Conservation (phyloP, 225 moss, liverwort and hornwort genomes). For the Pleurozium schreberi region DNA sequence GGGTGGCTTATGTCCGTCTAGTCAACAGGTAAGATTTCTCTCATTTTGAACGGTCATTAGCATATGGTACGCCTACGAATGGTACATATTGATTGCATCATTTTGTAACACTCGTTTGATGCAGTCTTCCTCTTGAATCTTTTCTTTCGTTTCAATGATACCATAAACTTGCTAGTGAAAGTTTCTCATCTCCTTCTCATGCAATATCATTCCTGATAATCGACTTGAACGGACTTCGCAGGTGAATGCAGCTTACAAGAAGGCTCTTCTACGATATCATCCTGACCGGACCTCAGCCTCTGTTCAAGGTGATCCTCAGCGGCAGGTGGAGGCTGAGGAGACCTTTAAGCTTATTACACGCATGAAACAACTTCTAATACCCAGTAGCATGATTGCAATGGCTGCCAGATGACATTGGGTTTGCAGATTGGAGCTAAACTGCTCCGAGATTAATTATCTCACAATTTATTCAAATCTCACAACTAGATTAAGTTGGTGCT, state of each 20-base stretch:
- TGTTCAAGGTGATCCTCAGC: slow-evolving; percentile 60
- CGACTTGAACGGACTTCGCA: slow-evolving; percentile 3
- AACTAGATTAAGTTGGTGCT: background rate
- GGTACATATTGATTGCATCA: background rate
- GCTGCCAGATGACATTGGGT: slow-evolving; percentile 17
- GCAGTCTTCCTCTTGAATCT: background rate
- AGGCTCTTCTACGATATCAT: slow-evolving; percentile 80
- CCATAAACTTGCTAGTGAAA: background rate
- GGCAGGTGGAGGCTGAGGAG: slow-evolving; percentile 96
- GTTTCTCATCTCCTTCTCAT: background rate
- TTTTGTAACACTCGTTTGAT: background rate
- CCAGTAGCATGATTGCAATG: slow-evolving; percentile 28
- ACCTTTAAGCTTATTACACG: slow-evolving; percentile 84
- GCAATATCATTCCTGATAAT: background rate
- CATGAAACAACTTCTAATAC: slow-evolving; percentile 45
- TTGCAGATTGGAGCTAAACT: background rate
- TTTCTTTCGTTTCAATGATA: background rate
- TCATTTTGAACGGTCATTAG: background rate
- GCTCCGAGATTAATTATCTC: background rate
- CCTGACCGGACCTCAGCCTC: slow-evolving; percentile 75
- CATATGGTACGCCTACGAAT: background rate
- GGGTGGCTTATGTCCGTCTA: slow-evolving; percentile 50
- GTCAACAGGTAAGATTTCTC: slow-evolving; percentile 41
- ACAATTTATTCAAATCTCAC: background rate
- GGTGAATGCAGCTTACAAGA: slow-evolving; percentile 90